phyloP scores from a whole-genome alignment of 495 filamentous ascomycete species.

The Lasiosphaeria hispida region DNA sequence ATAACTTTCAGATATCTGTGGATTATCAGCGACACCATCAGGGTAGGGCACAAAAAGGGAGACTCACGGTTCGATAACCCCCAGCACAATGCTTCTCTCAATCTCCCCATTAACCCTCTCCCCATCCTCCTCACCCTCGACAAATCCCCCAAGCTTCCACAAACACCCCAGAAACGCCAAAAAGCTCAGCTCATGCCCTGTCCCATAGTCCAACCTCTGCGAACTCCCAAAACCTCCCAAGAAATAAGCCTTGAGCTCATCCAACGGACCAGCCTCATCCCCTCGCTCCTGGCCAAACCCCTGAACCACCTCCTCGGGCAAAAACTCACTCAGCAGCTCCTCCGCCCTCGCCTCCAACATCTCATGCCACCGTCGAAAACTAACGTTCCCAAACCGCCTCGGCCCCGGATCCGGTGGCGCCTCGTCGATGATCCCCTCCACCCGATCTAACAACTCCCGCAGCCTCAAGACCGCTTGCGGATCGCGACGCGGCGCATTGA shows the following conservation, averaged over 20 bases:
- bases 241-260: constrained; percentile 77
- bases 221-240: constrained; percentile 83
- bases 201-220: constrained; percentile 90
- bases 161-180: constrained; percentile 84
- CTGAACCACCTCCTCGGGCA: constrained; percentile 41
- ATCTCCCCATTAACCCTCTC: constrained; percentile 25
- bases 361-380: constrained; percentile 79
- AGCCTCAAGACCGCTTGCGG: constrained; percentile 58
- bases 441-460: constrained; percentile 55
- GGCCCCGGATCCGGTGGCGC: constrained; percentile 82
- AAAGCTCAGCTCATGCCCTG: constrained; percentile 93
- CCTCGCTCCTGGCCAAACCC: constrained; percentile 6
- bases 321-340: constrained; percentile 58
- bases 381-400: constrained; percentile 85
- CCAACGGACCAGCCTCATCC: constrained; percentile 16
- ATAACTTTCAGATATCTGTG: constrained; percentile 76
- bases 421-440: constrained; percentile 69
- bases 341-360: constrained; percentile 59
- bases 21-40: background rate
- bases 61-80: constrained; percentile 75
- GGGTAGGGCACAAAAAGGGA: background rate
- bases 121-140: constrained; percentile 23
- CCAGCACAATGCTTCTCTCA: constrained; percentile 75
- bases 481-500: constrained; percentile 24
- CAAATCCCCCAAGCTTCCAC: constrained; percentile 86